Evolutionary conservation across 768 basidiomycete genomes (phyloP).

Genomic region (Boletus tylopilopsis): DNA sequence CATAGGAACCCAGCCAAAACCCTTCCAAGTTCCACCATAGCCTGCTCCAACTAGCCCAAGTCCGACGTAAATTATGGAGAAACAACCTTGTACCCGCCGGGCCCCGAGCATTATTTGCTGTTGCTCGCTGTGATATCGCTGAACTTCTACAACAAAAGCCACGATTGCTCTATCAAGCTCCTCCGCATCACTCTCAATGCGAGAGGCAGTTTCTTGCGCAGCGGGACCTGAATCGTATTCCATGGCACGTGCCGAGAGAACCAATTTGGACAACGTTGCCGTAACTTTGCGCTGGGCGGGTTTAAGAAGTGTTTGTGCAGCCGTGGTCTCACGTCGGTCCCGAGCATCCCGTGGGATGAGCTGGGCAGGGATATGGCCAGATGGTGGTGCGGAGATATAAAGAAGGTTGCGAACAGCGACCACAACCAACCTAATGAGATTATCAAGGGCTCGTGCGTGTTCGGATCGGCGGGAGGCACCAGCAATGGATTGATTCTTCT

Average conservation of each 20-base stretch:
- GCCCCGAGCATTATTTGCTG: constrained; percentile 23
- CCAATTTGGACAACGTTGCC: constrained; percentile 83
- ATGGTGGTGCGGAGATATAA: constrained; percentile 59
- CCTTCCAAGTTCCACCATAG: constrained; percentile 72
- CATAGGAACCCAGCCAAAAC: constrained; percentile 74
- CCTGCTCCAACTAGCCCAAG: constrained; percentile 80
- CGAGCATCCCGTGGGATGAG: constrained; percentile 49
- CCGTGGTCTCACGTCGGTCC: constrained; percentile 40
- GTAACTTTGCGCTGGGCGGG: constrained; percentile 83
- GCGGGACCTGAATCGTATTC: constrained; percentile 72
- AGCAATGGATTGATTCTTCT: constrained; percentile 50
- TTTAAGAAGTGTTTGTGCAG: constrained; percentile 62
- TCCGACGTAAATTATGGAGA: constrained; percentile 62
- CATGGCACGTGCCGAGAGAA: constrained; percentile 87
- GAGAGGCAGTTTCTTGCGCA: constrained; percentile 56
- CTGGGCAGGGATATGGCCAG: constrained; percentile 56
- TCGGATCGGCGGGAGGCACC: constrained; percentile 45
- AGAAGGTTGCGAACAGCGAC: constrained; percentile 74
- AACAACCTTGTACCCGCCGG: constrained; percentile 60
- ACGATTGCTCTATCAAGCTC: constrained; percentile 71
- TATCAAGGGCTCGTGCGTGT: constrained; percentile 57
- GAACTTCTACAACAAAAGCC: constrained; percentile 68
- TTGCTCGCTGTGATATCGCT: constrained; percentile 44
- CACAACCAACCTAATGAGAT: constrained; percentile 59
- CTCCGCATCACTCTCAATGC: constrained; percentile 72